These are phyloP conservation scores for Noccaea bulbosa DNA, from an alignment of 345 rosid genomes.

Conservation along the genomic window DNA sequence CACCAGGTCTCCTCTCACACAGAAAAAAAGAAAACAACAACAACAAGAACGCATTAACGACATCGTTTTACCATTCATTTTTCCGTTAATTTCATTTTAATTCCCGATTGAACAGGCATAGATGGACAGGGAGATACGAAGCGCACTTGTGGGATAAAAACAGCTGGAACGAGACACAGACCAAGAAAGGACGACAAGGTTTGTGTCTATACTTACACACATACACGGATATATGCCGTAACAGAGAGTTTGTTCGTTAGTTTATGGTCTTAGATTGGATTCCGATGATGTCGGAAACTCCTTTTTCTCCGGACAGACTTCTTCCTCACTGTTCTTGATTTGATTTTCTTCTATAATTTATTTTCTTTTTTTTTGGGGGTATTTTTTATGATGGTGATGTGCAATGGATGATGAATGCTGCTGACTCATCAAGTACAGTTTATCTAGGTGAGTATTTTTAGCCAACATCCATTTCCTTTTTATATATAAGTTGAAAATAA, in stretches of 20 bases:
- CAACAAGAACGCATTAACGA: neutral
- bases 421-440: slow-evolving; percentile 47
- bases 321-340: slow-evolving; percentile 29
- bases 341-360: neutral
- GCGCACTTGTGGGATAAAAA: slow-evolving; percentile 91
- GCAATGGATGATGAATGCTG: slow-evolving; percentile 48
- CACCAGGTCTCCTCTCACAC: slow-evolving; percentile 55
- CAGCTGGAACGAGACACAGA: slow-evolving; percentile 82
- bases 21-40: neutral
- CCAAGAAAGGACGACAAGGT: slow-evolving; percentile 91
- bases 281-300: slow-evolving; percentile 27
- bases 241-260: neutral
- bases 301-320: slow-evolving; percentile 21
- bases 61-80: slow-evolving; percentile 7
- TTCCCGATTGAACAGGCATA: slow-evolving; percentile 53
- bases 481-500: neutral
- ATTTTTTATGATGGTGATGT: slow-evolving; percentile 41
- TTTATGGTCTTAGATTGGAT: slow-evolving; percentile 24
- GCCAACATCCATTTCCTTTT: slow-evolving; percentile 18
- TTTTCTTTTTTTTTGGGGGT: neutral
- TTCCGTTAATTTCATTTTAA: too few species aligned
- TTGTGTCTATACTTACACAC: slow-evolving; percentile 8
- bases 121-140: slow-evolving; percentile 88
- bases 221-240: slow-evolving; percentile 1
- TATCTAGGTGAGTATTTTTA: slow-evolving; percentile 45